A percentile compares a stretch with the other conserved stretches of the same genome.
phyloP scores from a whole-genome alignment of 768 basidiomycete species.

The Lactarius hengduanensis region DNA sequence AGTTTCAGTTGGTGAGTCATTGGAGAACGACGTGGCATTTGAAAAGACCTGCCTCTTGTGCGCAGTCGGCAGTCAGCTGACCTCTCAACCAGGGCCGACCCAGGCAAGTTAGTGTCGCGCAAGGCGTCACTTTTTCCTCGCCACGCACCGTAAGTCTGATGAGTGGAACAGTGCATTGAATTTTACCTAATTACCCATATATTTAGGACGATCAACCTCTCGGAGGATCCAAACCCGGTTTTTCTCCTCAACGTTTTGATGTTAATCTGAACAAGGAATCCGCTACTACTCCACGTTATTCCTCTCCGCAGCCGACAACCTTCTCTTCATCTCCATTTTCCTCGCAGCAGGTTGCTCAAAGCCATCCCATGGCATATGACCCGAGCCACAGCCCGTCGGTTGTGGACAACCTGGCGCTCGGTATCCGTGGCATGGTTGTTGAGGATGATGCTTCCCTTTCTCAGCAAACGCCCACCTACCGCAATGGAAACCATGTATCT shows the following conservation, averaged over 20 bases:
- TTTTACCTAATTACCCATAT: constrained; percentile 30
- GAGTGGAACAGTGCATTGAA: neutral
- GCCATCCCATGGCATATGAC: constrained; percentile 37
- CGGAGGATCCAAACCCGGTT: constrained; percentile 43
- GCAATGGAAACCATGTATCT: constrained; percentile 37
- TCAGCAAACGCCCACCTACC: constrained; percentile 37
- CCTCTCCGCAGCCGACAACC: constrained; percentile 43
- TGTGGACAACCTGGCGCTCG: constrained; percentile 51
- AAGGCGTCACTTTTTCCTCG: constrained; percentile 23
- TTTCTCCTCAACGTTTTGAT: constrained; percentile 57
- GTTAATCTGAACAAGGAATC: constrained; percentile 44
- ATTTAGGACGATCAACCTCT: constrained; percentile 29
- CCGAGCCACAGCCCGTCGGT: constrained; percentile 40
- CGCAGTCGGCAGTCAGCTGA: constrained; percentile 12
- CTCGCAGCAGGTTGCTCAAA: constrained; percentile 32
- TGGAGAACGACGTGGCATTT: neutral
- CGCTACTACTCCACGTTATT: constrained; percentile 41
- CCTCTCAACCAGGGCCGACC: constrained; percentile 19
- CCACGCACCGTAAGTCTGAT: constrained; percentile 26
- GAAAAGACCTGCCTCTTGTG: constrained; percentile 11
- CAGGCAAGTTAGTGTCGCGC: constrained; percentile 27
- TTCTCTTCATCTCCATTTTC: constrained; percentile 39
- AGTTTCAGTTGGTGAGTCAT: constrained; percentile 46
- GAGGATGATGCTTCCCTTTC: constrained; percentile 49
- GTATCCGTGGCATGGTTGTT: constrained; percentile 60